Conservation (phyloP, 1,284 basidiomycete species). For the Wolfiporia cocos region DNA sequence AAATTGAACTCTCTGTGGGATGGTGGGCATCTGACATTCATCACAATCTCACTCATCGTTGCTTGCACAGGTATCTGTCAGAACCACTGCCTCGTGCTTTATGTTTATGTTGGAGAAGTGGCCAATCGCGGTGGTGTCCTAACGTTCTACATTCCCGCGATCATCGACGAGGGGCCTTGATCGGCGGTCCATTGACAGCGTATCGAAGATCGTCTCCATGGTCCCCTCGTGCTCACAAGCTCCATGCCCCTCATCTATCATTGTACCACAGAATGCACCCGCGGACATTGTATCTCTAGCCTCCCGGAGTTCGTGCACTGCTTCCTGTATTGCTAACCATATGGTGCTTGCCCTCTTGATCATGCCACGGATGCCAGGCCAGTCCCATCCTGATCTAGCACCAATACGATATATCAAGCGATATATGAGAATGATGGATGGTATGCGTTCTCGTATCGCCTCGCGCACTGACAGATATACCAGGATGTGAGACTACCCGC, state of each 20-base stretch:
- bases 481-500: no score
- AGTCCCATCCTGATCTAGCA: no score
- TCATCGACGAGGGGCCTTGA: conserved; percentile 31
- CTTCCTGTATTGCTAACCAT: background rate
- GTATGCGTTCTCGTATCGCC: no score
- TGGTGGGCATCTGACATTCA: background rate
- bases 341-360: no score
- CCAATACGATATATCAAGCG: no score
- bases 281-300: background rate
- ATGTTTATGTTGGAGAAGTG: conserved; percentile 85
- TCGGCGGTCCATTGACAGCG: background rate
- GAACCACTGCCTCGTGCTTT: conserved; percentile 81
- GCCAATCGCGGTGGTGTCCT: conserved; percentile 80
- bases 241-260: no score
- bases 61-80: conserved; percentile 86
- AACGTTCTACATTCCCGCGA: conserved; percentile 82
- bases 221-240: no score
- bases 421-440: no score
- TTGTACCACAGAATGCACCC: no score
- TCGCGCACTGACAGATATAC: no score
- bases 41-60: no score
- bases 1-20: background rate
- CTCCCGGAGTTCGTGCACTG: background rate
- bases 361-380: no score
- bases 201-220: background rate